A percentile compares a stretch with the other conserved stretches of the same genome.
Evolutionary conservation across 345 rosid species (phyloP).

Genomic region (Raphanus sativus): DNA sequence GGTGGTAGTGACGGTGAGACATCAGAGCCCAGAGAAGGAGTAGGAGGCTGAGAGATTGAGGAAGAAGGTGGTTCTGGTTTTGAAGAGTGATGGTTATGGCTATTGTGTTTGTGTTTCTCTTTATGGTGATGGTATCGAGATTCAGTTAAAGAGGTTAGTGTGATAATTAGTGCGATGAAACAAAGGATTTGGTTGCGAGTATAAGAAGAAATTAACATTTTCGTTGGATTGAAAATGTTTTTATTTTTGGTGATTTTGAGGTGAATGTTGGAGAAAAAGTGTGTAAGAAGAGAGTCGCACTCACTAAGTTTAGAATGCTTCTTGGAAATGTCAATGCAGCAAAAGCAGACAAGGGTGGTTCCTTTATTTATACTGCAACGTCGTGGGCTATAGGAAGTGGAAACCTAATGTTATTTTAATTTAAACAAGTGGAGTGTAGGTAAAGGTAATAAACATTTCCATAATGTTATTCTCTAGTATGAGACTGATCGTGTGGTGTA

Average conservation of each 20-base stretch:
- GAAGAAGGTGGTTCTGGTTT: constrained; percentile 35
- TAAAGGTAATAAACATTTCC: not conserved
- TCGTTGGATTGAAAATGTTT: not conserved
- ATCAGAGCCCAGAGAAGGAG: constrained; percentile 43
- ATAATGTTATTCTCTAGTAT: not conserved
- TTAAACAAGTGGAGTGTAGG: constrained; percentile 20
- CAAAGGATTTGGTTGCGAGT: constrained; percentile 26
- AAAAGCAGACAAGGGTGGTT: constrained; percentile 37
- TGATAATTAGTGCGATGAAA: constrained; percentile 34
- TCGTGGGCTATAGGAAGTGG: constrained; percentile 20
- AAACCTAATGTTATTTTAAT: not conserved
- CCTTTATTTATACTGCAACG: constrained; percentile 38
- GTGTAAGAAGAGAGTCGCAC: constrained; percentile 33
- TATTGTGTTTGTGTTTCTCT: constrained; percentile 45
- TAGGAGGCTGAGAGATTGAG: constrained; percentile 36
- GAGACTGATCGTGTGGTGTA: not conserved
- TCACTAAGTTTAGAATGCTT: constrained; percentile 32
- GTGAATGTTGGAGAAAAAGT: constrained; percentile 23
- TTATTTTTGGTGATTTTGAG: constrained; percentile 22
- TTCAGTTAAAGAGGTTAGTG: constrained; percentile 39
- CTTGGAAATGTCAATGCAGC: constrained; percentile 39
- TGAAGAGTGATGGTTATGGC: constrained; percentile 37
- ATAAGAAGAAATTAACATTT: constrained; percentile 40
- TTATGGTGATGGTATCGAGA: constrained; percentile 52
- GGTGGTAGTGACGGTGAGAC: constrained; percentile 39